Base-by-base conservation (phyloP, 2,329 filamentous ascomycete species). In the Neopestalotiopsis rosae region DNA sequence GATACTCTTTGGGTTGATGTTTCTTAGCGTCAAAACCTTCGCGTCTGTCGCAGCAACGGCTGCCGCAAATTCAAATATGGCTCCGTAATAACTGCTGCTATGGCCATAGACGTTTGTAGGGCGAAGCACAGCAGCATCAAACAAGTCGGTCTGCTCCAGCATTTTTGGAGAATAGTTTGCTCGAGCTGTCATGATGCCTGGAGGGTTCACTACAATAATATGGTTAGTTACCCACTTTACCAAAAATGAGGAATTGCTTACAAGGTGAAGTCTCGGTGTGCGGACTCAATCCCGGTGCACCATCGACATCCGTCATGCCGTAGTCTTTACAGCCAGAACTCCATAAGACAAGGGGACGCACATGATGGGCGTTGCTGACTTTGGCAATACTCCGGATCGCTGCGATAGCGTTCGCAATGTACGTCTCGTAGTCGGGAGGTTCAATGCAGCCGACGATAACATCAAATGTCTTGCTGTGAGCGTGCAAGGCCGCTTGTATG, bases 291-390 rank as follows among this genome's bases (percentile, higher is more conserved):
- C 69, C 74, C 0, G 77, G 70, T 0, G 78, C 75, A 1, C 79
- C 80, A 63, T 84, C 78, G 0, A 78, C 67, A 5, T 65, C 67
- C 1, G 71, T 81, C 61, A 61, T 72, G 56, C 85, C 84, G 69
- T 86, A 87, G 73, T 87, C 85, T 69, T 87, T 87, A 74, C 84
- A 86, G 0, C 85, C 85, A 2, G 82, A 84, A 10, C 80, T 83
- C 73, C 82, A 82, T 2, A 87, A 78, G 4, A 86, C 80, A 0
- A 86, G 73, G 0, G 84, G 81, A 20, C 76, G 75, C 1, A 80
- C 74, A 6, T 80, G 80, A 5, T 75, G 69, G 1, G 70, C 67
- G 32, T 78, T 79, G 30, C 79, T 81, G 4, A 73, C 72, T 1
- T 73, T 68, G 0, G 81, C 78, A 1, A 86, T 67, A 0, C 61